phyloP scores from a whole-genome alignment of 345 rosid species.

The Linum usitatissimum region DNA sequence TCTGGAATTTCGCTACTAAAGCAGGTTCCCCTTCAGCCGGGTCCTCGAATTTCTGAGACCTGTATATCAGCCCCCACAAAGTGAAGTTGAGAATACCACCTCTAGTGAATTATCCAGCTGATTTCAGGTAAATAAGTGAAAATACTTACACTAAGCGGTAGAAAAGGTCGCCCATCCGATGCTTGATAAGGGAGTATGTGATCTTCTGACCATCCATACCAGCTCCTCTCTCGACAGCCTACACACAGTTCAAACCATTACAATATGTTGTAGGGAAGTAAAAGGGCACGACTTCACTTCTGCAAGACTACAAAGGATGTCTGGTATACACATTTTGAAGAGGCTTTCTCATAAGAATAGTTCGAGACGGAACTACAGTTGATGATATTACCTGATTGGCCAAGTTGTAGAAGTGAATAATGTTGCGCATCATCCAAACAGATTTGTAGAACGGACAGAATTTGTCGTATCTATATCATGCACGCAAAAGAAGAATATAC shows the following conservation, averaged over 20 bases:
- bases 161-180: constrained; percentile 93
- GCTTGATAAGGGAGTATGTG: constrained; percentile 80
- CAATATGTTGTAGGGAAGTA: neutral
- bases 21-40: constrained; percentile 95
- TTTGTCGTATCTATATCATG: constrained; percentile 65
- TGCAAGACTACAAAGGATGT: neutral
- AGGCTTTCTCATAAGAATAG: neutral
- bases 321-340: neutral
- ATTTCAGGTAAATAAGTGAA: neutral
- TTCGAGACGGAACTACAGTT: neutral
- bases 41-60: constrained; percentile 97
- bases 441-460: constrained; percentile 99
- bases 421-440: constrained; percentile 99
- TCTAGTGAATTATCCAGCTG: neutral
- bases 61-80: constrained; percentile 17
- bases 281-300: neutral
- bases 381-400: constrained; percentile 73
- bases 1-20: constrained; percentile 71
- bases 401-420: constrained; percentile 82
- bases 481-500: constrained; percentile 10
- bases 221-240: constrained; percentile 97
- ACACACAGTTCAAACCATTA: constrained; percentile 10
- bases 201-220: constrained; percentile 99
- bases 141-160: constrained; percentile 76
- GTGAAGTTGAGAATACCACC: neutral